Percentiles rank a stretch among this genome's conserved stretches.
Conservation (phyloP, 2,329 filamentous ascomycete species). For the Aureobasidium pullulans region DNA sequence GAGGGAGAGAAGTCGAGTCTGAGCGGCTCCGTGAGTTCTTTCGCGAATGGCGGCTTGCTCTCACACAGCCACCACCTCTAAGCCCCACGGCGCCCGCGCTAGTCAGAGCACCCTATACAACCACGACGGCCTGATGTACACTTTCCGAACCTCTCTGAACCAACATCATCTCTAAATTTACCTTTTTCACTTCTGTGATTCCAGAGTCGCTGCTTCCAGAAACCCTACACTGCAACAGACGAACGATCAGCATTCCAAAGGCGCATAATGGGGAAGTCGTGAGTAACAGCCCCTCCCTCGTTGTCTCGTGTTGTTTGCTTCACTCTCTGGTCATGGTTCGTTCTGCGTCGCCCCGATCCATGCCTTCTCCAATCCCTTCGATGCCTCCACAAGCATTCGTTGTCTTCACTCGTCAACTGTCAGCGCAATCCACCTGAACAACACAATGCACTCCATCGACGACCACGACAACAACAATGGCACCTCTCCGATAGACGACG, state of each 20-base stretch:
- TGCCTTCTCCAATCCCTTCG: not conserved
- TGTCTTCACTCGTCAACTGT: not conserved
- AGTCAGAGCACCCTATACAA: not conserved
- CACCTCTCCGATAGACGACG: not conserved
- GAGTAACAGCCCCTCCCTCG: conserved; percentile 9
- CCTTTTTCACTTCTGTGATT: not conserved
- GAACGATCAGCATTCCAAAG: conserved; percentile 3
- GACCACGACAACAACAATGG: not conserved
- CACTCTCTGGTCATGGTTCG: not conserved
- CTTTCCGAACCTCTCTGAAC: not conserved
- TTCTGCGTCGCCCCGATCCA: not conserved
- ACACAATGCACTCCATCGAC: not conserved
- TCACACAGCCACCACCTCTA: conserved; percentile 1
- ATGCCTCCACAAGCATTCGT: not conserved
- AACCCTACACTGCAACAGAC: not conserved
- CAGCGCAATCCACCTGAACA: not conserved
- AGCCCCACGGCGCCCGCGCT: not conserved
- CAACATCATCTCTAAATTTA: not conserved
- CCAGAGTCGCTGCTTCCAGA: not conserved
- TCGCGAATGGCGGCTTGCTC: too few relatives aligned
- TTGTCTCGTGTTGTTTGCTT: conserved; percentile 4
- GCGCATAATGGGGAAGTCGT: conserved; percentile 15
- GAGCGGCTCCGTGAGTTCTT: too few relatives aligned
- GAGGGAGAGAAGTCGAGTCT: not conserved
- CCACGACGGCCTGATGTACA: not conserved